Conservation (phyloP, 1,284 basidiomycete species). For the Leccinum idahoense region DNA sequence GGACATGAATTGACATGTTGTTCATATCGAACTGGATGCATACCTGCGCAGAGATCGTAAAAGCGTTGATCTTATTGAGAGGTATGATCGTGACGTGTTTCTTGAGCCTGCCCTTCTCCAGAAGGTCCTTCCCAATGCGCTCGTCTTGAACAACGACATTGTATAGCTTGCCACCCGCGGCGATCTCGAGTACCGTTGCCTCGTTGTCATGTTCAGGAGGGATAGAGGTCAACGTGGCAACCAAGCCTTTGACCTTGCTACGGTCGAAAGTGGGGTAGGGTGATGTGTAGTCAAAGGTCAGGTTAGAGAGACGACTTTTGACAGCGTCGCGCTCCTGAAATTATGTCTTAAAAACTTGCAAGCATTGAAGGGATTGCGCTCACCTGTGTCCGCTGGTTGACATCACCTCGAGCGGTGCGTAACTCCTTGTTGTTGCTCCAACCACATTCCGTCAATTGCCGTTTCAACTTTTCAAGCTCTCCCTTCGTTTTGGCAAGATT, state of each 20-base stretch:
- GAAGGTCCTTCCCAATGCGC: slow-evolving; percentile 78
- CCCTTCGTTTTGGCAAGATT: slow-evolving; percentile 60
- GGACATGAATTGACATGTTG: neutral
- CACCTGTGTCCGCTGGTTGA: slow-evolving; percentile 65
- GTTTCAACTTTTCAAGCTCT: slow-evolving; percentile 57
- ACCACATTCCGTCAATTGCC: slow-evolving; percentile 57
- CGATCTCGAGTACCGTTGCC: slow-evolving; percentile 89
- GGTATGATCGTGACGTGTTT: slow-evolving; percentile 94
- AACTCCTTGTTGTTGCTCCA: slow-evolving; percentile 79
- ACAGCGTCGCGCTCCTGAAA: slow-evolving; percentile 70
- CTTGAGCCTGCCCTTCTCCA: slow-evolving; percentile 79
- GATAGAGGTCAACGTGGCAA: slow-evolving; percentile 81
- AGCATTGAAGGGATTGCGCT: slow-evolving; percentile 19
- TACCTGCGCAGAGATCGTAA: slow-evolving; percentile 61
- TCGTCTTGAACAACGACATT: slow-evolving; percentile 95
- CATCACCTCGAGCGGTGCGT: slow-evolving; percentile 51
- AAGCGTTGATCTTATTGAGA: slow-evolving; percentile 84
- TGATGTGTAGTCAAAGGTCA: slow-evolving; percentile 82
- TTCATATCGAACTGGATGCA: slow-evolving; percentile 13
- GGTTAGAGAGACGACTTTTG: slow-evolving; percentile 62
- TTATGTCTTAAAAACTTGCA: slow-evolving; percentile 4
- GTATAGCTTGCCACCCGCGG: slow-evolving; percentile 88
- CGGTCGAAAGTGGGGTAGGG: slow-evolving; percentile 84
- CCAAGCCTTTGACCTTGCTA: slow-evolving; percentile 86
- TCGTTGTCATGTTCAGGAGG: slow-evolving; percentile 68